Evolutionary conservation across 2,329 filamentous ascomycete genomes (phyloP).

Genomic region (Scorias spongiosa): DNA sequence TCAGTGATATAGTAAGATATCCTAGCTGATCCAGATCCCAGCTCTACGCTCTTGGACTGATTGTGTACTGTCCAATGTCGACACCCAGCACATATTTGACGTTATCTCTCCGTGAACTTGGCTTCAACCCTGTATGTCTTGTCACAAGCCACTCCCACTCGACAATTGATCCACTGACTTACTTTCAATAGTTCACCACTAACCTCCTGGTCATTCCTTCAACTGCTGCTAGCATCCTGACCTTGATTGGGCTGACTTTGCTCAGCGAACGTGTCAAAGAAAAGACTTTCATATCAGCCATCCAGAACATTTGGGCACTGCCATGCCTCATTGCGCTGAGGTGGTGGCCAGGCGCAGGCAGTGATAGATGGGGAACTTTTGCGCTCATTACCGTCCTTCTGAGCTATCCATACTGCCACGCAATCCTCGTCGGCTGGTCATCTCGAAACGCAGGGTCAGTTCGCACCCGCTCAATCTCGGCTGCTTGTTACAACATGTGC

Average conservation of each 20-base stretch:
- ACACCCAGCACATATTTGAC: constrained; percentile 41
- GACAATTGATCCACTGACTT: neutral
- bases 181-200: constrained; percentile 31
- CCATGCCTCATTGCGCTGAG: constrained; percentile 41
- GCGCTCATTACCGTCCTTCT: constrained; percentile 25
- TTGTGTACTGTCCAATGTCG: constrained; percentile 38
- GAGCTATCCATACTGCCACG: constrained; percentile 29
- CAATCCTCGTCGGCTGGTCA: constrained; percentile 28
- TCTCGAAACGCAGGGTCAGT: constrained; percentile 28
- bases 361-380: constrained; percentile 25
- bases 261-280: constrained; percentile 32
- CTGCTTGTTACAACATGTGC: constrained; percentile 27
- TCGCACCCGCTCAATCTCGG: constrained; percentile 27
- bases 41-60: constrained; percentile 37
- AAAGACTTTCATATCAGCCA: constrained; percentile 31
- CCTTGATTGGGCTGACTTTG: constrained; percentile 30
- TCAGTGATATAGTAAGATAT: neutral
- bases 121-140: constrained; percentile 33
- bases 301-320: constrained; percentile 43
- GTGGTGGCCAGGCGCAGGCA: constrained; percentile 28
- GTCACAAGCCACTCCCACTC: neutral
- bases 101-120: constrained; percentile 40
- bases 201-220: constrained; percentile 45
- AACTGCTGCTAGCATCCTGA: constrained; percentile 23
- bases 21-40: constrained; percentile 10